Base-by-base conservation (phyloP, 176 grass and related monocot genomes). In the Echinochloa phyllopogon region DNA sequence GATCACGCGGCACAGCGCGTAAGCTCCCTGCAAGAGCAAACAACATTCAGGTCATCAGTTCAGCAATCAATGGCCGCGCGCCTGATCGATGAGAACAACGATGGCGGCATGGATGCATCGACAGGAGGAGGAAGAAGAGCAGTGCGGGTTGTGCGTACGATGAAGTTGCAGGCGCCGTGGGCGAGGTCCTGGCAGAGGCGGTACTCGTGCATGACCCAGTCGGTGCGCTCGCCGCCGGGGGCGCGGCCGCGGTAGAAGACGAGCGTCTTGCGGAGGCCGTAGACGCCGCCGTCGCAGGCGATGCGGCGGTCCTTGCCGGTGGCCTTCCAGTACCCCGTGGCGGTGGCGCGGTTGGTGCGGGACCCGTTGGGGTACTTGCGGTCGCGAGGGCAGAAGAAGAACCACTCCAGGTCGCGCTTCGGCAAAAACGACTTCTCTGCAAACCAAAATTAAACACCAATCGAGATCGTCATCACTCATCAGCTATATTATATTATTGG, bases 181-280 rank as follows among this genome's bases (percentile, higher is more conserved):
- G 64, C 61, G 55, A 94, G 76, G 82, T 96, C 90, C 86, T 96
- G 91, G 65, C 97, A 99, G 76, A 99, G 88, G 4, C 97, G 90
- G 82, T 99, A 99, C 88, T 99, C 97, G 37, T 99, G 97, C 97
- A 99, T 99, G 81, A 96, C 90, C 97, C 97, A 99, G 86, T 96
- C 86, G 24, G 97, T 96, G 77, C 97, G 86, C 77, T 96, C 90
- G 78, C 97, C 97, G 59, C 97, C 97, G n/a, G 97, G 97, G 3
- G 97, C 97, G 29, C 97, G 57, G 29, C 97, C 97, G 51, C 61
- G 58, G 83, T 99, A 99, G 89, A 99, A 99, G 57, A 99, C 97
- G 15, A 99, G 94, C 43, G 97, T 99, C 86, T 99, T 99, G 74
- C 97, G 88, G 37, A 99, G 74, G 43, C 97, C 92, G 53, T 87